Percentiles rank a stretch among this genome's conserved stretches.
phyloP scores from a whole-genome alignment of 148 eudicot species.

The Camellia sinensis region DNA sequence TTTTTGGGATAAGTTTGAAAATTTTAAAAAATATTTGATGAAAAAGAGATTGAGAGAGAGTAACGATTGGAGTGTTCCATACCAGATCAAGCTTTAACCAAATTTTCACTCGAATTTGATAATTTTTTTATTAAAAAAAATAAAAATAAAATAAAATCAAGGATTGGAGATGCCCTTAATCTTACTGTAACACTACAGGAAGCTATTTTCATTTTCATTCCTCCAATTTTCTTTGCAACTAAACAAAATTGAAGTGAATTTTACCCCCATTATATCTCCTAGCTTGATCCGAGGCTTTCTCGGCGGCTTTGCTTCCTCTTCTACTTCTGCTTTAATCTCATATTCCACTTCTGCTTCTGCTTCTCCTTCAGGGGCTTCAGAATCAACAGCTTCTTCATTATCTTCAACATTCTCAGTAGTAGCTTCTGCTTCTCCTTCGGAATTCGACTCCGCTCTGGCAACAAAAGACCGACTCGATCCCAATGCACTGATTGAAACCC shows the following conservation, averaged over 20 bases:
- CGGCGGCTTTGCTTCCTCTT: slow-evolving; percentile 38
- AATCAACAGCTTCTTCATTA: slow-evolving; percentile 25
- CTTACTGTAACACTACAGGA: no score
- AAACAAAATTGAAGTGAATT: not conserved
- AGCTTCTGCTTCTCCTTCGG: slow-evolving; percentile 29
- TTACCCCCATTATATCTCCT: slow-evolving; percentile 97
- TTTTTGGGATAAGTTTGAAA: no score
- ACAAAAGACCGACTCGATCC: slow-evolving; percentile 35
- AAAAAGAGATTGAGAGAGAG: no score
- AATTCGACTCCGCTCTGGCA: slow-evolving; percentile 50
- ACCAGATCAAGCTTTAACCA: no score
- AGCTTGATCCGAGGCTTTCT: slow-evolving; percentile 50
- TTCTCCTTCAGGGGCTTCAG: slow-evolving; percentile 24
- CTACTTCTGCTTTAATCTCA: slow-evolving; percentile 18
- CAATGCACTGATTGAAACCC: slow-evolving; percentile 21
- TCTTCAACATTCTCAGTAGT: slow-evolving; percentile 22
- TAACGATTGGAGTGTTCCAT: no score
- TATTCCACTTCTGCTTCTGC: slow-evolving; percentile 16
- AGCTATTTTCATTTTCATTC: not conserved
- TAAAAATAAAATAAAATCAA: no score
- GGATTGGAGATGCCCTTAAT: no score
- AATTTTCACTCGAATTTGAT: no score
- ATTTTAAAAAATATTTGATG: no score
- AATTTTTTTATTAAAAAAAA: no score
- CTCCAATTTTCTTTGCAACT: not conserved